phyloP scores from a whole-genome alignment of 2,329 filamentous ascomycete genomes.

The Mycocentrospora acerina region DNA sequence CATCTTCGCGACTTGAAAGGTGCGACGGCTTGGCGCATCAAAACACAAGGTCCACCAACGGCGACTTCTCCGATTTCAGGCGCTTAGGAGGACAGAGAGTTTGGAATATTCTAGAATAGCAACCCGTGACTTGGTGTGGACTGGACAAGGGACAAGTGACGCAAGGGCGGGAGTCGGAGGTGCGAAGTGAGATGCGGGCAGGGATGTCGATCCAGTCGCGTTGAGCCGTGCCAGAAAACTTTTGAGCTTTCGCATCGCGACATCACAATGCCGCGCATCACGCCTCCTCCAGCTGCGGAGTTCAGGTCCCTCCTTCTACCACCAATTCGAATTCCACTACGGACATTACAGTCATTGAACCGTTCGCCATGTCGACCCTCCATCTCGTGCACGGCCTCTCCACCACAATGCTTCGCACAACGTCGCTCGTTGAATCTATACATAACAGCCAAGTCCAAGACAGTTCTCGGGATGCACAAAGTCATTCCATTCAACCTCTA shows the following conservation, averaged over 20 bases:
- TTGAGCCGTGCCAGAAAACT: not conserved
- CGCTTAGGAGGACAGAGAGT: too few species aligned
- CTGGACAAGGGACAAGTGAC: too few species aligned
- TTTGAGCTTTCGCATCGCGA: constrained; percentile 1
- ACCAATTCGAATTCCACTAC: constrained; percentile 16
- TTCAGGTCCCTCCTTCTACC: constrained; percentile 24
- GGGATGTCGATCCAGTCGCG: too few species aligned
- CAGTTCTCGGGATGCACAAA: constrained; percentile 29
- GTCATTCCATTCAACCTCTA: constrained; percentile 20
- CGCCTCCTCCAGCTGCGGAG: constrained; percentile 12
- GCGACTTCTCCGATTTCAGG: too few species aligned
- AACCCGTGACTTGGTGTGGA: too few species aligned
- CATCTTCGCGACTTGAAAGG: too few species aligned
- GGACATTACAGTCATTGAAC: constrained; percentile 11
- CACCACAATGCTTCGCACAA: constrained; percentile 19
- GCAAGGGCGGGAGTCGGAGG: too few species aligned
- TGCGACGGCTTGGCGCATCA: too few species aligned
- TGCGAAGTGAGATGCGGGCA: too few species aligned
- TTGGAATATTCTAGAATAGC: too few species aligned
- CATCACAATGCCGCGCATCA: constrained; percentile 14
- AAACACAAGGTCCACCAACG: too few species aligned
- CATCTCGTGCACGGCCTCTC: not conserved
- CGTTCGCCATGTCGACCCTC: constrained; percentile 14
- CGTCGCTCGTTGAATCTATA: constrained; percentile 29
- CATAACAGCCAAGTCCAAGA: constrained; percentile 27